Percentiles rank a stretch among this genome's conserved stretches.
phyloP scores from a whole-genome alignment of 2,329 filamentous ascomycete genomes.

The Cladosporium sp. region DNA sequence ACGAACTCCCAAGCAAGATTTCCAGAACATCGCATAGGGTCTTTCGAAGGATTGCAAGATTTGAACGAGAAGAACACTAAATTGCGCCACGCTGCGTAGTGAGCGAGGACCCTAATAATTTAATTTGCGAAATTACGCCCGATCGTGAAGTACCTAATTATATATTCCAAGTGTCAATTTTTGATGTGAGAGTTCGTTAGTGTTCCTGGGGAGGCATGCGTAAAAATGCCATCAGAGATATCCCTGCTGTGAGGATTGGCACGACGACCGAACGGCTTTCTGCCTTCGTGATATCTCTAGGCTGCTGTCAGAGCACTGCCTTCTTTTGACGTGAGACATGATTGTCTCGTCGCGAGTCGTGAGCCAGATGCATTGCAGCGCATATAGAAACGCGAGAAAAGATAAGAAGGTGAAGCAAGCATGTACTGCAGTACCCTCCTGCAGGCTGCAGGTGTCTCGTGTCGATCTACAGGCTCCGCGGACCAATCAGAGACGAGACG shows the following conservation, averaged over 20 bases:
- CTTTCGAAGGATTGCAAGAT: too few species aligned
- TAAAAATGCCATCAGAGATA: neutral
- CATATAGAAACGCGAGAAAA: neutral
- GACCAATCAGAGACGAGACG: neutral
- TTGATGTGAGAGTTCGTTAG: neutral
- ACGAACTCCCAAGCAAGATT: too few species aligned
- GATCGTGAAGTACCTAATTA: too few species aligned
- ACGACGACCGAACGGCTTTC: neutral
- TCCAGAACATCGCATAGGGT: too few species aligned
- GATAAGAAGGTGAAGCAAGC: neutral
- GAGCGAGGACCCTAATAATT: too few species aligned
- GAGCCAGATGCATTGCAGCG: neutral
- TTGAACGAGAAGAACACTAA: too few species aligned
- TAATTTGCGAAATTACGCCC: too few species aligned
- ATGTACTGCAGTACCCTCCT: neutral
- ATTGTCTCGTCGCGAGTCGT: neutral
- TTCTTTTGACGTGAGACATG: neutral
- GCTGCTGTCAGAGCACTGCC: neutral
- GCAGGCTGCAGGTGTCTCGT: neutral
- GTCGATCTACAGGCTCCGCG: neutral
- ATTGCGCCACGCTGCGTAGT: too few species aligned
- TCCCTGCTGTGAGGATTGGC: neutral
- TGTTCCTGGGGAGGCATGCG: neutral
- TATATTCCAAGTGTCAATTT: too few species aligned
- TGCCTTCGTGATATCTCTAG: neutral